phyloP scores from a whole-genome alignment of 192 early-diverging fungal genomes.

The Backusella mclennaniae region DNA sequence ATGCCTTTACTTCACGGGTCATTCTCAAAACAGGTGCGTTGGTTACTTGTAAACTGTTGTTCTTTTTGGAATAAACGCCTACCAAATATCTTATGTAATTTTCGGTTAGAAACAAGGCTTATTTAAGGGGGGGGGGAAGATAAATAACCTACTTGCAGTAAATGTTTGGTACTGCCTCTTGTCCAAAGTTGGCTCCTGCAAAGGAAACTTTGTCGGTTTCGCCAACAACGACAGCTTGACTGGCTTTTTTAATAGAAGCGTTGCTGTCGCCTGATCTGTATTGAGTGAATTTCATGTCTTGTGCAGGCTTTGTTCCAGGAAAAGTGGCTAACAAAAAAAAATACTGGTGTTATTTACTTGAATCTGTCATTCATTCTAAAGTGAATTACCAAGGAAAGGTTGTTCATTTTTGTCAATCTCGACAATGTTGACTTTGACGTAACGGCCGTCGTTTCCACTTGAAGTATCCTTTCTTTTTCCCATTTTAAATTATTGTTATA shows the following conservation, averaged over 20 bases:
- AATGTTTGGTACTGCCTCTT: conserved; percentile 38
- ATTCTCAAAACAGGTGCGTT: conserved; percentile 65
- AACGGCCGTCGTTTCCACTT: background rate
- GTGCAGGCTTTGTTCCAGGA: conserved; percentile 45
- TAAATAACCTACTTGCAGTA: conserved; percentile 43
- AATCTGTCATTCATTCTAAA: background rate
- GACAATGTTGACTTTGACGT: conserved; percentile 7
- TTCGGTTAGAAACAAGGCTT: background rate
- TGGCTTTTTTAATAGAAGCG: conserved; percentile 32
- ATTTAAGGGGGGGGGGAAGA: background rate
- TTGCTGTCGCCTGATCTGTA: conserved; percentile 35
- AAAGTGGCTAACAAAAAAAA: conserved; percentile 39
- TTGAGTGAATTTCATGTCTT: conserved; percentile 39
- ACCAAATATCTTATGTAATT: conserved; percentile 65
- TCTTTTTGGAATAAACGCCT: conserved; percentile 73
- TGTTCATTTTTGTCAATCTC: background rate
- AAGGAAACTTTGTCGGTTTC: conserved; percentile 76
- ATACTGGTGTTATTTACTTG: background rate
- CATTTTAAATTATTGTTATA: background rate
- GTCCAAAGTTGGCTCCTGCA: conserved; percentile 70
- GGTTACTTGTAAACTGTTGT: conserved; percentile 55
- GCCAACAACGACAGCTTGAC: conserved; percentile 49
- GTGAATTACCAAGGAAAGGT: conserved; percentile 8
- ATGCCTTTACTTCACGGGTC: conserved; percentile 67
- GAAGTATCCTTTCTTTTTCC: conserved; percentile 6